Evolutionary conservation across 1,284 basidiomycete genomes (phyloP).

Genomic region (Sanguinoderma infundibulare): DNA sequence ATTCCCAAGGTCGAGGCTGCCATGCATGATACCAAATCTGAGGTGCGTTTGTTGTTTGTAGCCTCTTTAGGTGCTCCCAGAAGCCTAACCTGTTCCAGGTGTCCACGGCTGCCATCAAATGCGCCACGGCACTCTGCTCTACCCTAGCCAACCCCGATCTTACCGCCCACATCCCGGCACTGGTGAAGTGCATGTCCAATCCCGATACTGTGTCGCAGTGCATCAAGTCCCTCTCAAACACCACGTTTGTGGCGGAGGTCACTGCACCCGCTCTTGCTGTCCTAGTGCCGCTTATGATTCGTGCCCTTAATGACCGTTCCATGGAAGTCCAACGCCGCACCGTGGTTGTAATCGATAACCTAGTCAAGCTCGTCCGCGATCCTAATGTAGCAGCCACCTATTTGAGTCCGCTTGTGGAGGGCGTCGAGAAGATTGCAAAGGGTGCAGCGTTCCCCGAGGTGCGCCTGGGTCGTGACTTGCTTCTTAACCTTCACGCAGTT

Average conservation of each 20-base stretch:
- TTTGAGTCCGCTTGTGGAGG: slow-evolving; percentile 87
- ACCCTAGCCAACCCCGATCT: slow-evolving; percentile 96
- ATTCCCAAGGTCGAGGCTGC: slow-evolving; percentile 89
- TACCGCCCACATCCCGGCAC: slow-evolving; percentile 85
- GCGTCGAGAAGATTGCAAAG: slow-evolving; percentile 90
- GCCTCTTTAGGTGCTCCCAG: background rate
- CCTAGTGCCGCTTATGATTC: slow-evolving; percentile 90
- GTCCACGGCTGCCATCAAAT: slow-evolving; percentile 87
- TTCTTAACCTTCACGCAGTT: slow-evolving; percentile 2
- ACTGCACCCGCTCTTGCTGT: slow-evolving; percentile 96
- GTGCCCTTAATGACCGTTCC: slow-evolving; percentile 94
- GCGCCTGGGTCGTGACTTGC: slow-evolving; percentile 29
- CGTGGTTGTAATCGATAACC: slow-evolving; percentile 94
- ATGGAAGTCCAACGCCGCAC: slow-evolving; percentile 92
- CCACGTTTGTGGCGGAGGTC: slow-evolving; percentile 98
- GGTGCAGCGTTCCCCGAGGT: slow-evolving; percentile 97
- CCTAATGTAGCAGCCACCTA: slow-evolving; percentile 90
- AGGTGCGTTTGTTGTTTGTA: slow-evolving; percentile 55
- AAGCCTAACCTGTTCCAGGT: slow-evolving; percentile 55
- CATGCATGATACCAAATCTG: slow-evolving; percentile 98
- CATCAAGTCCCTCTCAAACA: slow-evolving; percentile 94
- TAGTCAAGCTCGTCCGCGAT: slow-evolving; percentile 97
- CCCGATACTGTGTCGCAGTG: slow-evolving; percentile 88
- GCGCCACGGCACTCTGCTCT: slow-evolving; percentile 90
- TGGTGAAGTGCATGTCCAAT: slow-evolving; percentile 96